Percentiles rank a stretch among this genome's conserved stretches.
Conservation (phyloP, 2,329 filamentous ascomycete genomes). For the Metarhizium rileyi region DNA sequence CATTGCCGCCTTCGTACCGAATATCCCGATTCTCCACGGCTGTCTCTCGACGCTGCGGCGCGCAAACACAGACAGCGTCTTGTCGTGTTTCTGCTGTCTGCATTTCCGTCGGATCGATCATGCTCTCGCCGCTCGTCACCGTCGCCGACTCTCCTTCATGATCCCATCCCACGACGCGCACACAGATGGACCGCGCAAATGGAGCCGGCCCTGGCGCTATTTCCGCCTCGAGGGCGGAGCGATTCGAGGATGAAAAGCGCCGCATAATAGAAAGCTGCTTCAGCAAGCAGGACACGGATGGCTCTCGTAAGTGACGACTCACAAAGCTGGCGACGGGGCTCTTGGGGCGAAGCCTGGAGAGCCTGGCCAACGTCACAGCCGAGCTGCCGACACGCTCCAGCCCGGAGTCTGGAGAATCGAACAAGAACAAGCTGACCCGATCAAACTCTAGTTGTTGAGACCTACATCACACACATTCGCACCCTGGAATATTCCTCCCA, state of each 20-base stretch:
- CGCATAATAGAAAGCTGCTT: slow-evolving; percentile 95
- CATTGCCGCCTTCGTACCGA: not conserved
- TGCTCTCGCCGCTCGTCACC: slow-evolving; percentile 6
- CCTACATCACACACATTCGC: slow-evolving; percentile 94
- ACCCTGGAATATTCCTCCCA: slow-evolving; percentile 79
- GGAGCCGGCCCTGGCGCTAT: slow-evolving; percentile 25
- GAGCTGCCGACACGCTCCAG: not conserved
- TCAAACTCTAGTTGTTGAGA: slow-evolving; percentile 47
- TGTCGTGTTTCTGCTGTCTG: not conserved
- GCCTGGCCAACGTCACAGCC: not conserved
- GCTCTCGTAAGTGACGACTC: slow-evolving; percentile 64
- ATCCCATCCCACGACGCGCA: slow-evolving; percentile 6
- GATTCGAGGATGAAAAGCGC: slow-evolving; percentile 93
- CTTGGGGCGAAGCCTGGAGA: not conserved
- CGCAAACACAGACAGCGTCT: not conserved
- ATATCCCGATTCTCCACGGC: not conserved
- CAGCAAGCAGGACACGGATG: slow-evolving; percentile 77
- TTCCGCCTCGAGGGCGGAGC: slow-evolving; percentile 51
- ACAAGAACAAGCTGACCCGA: slow-evolving; percentile 6
- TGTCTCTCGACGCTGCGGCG: not conserved
- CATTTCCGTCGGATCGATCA: slow-evolving; percentile 6
- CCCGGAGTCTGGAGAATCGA: not conserved
- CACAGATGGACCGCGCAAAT: slow-evolving; percentile 30
- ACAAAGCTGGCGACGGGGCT: not conserved
- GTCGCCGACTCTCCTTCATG: slow-evolving; percentile 10